These are phyloP conservation scores for Candida albicans DNA, from an alignment of 1,139 yeast species.

Conservation along the genomic window DNA sequence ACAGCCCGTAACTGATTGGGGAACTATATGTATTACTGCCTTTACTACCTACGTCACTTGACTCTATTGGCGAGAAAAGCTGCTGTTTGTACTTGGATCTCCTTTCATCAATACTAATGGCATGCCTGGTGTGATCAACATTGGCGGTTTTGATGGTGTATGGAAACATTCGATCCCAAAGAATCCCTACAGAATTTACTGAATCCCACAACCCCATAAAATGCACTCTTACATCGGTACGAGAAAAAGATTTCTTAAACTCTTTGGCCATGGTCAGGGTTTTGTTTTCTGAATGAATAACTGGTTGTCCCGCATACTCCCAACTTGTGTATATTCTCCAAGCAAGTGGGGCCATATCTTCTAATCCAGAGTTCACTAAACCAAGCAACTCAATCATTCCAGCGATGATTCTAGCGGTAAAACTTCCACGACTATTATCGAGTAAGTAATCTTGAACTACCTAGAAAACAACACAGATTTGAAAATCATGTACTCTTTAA, in stretches of 20 bases:
- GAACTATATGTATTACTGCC: constrained; percentile 3
- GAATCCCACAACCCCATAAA: constrained; percentile 71
- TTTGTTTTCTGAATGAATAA: constrained; percentile 38
- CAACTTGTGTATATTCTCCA: constrained; percentile 62
- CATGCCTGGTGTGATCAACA: constrained; percentile 62
- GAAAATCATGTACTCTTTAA: background rate
- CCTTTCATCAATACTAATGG: constrained; percentile 64
- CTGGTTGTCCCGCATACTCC: constrained; percentile 63
- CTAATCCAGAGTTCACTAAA: constrained; percentile 50
- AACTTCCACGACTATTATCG: constrained; percentile 56
- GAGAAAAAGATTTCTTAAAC: constrained; percentile 52
- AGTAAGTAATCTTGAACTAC: constrained; percentile 6
- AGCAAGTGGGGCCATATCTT: constrained; percentile 54
- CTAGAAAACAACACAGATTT: background rate
- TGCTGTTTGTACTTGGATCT: constrained; percentile 61
- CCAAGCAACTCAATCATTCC: constrained; percentile 68
- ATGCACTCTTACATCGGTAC: constrained; percentile 43
- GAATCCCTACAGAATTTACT: constrained; percentile 60
- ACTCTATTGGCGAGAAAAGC: constrained; percentile 39
- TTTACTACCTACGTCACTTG: background rate
- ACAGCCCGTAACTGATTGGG: constrained; percentile 1
- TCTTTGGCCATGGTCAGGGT: constrained; percentile 47
- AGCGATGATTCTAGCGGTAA: constrained; percentile 58
- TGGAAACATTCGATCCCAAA: constrained; percentile 58
- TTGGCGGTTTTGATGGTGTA: constrained; percentile 49